These are phyloP conservation scores for Neurospora tetraspora DNA, from an alignment of 495 filamentous ascomycete species.

Conservation along the genomic window DNA sequence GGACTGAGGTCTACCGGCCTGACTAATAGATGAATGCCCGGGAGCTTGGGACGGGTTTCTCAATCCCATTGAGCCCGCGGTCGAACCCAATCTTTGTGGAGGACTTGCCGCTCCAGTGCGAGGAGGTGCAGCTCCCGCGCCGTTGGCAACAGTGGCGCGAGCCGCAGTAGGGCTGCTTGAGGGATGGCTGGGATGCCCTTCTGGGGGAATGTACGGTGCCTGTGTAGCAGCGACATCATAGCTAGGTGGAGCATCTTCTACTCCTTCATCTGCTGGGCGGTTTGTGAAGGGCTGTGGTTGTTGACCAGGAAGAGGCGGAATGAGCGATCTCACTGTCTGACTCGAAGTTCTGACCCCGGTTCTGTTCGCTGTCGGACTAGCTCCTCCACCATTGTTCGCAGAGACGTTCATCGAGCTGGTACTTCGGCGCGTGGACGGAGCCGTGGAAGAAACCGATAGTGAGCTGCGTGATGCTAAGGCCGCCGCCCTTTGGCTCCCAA, in stretches of 20 bases:
- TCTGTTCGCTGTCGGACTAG: slow-evolving; percentile 10
- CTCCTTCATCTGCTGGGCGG: slow-evolving; percentile 34
- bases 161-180: slow-evolving; percentile 22
- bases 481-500: not conserved
- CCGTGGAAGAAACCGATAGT: not conserved
- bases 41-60: not conserved
- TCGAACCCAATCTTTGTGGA: not conserved
- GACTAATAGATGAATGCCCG: not conserved
- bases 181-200: slow-evolving; percentile 46
- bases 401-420: slow-evolving; percentile 12
- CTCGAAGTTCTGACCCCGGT: slow-evolving; percentile 9
- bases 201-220: slow-evolving; percentile 53
- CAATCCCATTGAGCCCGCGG: not conserved
- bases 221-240: slow-evolving; percentile 71
- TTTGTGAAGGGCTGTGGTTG: slow-evolving; percentile 16
- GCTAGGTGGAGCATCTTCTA: slow-evolving; percentile 60
- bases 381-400: slow-evolving; percentile 9
- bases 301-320: slow-evolving; percentile 21
- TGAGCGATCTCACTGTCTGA: slow-evolving; percentile 35
- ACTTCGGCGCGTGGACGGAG: slow-evolving; percentile 6
- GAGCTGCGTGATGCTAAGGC: not conserved
- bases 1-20: not conserved
- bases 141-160: not conserved
- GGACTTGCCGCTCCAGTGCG: not conserved
- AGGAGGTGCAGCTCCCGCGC: not conserved